These are phyloP conservation scores for Suhomyces prunicola DNA, from an alignment of 805 yeast genomes.

Conservation along the genomic window DNA sequence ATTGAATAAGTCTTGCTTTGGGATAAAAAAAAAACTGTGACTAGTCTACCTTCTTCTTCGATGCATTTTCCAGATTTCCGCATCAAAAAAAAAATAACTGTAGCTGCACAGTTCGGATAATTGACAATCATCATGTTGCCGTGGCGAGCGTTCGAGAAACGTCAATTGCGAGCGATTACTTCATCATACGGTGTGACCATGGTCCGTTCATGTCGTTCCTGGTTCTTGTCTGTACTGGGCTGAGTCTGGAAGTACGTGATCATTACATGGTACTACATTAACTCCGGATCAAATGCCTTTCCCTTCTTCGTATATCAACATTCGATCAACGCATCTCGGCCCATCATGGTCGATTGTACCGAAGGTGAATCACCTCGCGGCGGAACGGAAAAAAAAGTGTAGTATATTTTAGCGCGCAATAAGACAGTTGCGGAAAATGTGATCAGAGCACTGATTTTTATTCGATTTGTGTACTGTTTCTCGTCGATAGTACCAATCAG, in stretches of 20 bases:
- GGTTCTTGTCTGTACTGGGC: neutral
- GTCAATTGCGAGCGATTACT: neutral
- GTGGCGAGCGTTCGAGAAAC: neutral
- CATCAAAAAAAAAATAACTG: neutral
- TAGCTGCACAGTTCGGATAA: neutral
- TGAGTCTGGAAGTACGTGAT: neutral
- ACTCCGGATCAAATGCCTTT: neutral
- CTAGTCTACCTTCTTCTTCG: conserved; percentile 3
- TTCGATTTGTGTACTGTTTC: neutral
- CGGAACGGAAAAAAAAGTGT: neutral
- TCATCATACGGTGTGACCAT: neutral
- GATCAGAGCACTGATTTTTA: neutral
- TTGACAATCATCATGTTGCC: neutral
- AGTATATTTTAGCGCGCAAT: neutral
- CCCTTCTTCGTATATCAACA: neutral
- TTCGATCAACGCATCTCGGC: neutral
- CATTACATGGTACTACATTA: neutral
- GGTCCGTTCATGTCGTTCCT: neutral
- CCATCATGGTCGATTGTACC: neutral
- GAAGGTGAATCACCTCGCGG: neutral
- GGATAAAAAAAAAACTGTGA: neutral
- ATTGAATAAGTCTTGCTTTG: neutral
- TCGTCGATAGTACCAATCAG: neutral
- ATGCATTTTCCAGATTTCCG: neutral
- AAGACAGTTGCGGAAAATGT: neutral